A percentile compares a stretch with the other conserved stretches of the same genome.
Evolutionary conservation across 352 stramenopile species (phyloP).

Genomic region (Globisporangium nagaii): DNA sequence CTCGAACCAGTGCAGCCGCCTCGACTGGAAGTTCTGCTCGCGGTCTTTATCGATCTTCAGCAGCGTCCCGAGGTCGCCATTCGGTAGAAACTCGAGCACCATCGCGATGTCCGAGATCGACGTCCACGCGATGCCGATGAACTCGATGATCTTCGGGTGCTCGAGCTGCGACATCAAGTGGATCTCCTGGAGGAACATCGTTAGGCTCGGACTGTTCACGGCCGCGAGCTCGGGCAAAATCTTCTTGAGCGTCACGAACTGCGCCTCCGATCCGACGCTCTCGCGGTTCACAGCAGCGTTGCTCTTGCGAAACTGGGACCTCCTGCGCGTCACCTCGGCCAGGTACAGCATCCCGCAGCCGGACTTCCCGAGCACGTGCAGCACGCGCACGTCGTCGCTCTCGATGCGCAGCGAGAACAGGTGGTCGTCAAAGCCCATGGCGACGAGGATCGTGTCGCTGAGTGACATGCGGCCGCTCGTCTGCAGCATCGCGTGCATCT

Average conservation of each 20-base stretch:
- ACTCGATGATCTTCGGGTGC: slow-evolving; percentile 79
- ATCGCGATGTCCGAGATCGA: slow-evolving; percentile 79
- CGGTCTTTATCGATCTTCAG: slow-evolving; percentile 28
- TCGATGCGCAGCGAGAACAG: slow-evolving; percentile 13
- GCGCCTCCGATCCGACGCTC: background rate
- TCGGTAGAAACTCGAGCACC: slow-evolving; percentile 75
- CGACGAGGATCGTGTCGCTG: slow-evolving; percentile 11
- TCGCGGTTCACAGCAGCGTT: background rate
- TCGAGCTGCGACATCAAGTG: slow-evolving; percentile 71
- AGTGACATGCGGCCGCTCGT: slow-evolving; percentile 1
- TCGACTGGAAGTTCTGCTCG: slow-evolving; percentile 5
- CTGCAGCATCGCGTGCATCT: slow-evolving; percentile 9
- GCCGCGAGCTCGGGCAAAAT: slow-evolving; percentile 67
- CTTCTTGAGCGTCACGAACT: slow-evolving; percentile 54
- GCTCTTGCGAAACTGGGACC: background rate
- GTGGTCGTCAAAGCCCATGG: slow-evolving; percentile 14
- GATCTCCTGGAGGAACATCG: slow-evolving; percentile 73
- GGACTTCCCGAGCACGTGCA: slow-evolving; percentile 6
- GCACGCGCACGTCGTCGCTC: slow-evolving; percentile 4
- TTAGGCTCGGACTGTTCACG: slow-evolving; percentile 9
- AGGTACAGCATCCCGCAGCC: slow-evolving; percentile 8
- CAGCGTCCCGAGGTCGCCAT: slow-evolving; percentile 64
- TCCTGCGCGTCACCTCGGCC: slow-evolving; percentile 2
- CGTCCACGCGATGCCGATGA: slow-evolving; percentile 80
- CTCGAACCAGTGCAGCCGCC: slow-evolving; percentile 5